phyloP scores from a whole-genome alignment of 1,284 basidiomycete species.

The Sanghuangporus sanghuang region DNA sequence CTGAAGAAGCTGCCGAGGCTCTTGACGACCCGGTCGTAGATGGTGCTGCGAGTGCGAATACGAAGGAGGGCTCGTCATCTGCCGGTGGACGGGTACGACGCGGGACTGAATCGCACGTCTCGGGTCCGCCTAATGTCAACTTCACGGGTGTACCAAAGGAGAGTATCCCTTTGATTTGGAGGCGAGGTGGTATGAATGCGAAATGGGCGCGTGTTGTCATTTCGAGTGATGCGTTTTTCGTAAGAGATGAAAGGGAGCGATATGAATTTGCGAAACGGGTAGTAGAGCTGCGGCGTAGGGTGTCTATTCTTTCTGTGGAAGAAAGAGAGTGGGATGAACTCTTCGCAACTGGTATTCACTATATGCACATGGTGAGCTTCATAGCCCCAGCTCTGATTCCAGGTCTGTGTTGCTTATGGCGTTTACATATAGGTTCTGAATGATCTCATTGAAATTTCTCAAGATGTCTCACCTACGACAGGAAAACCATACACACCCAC shows the following conservation, averaged over 20 bases:
- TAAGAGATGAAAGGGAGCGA: slow-evolving; percentile 73
- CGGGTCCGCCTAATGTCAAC: slow-evolving; percentile 13
- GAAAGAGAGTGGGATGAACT: slow-evolving; percentile 65
- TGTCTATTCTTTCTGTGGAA: slow-evolving; percentile 43
- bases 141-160: slow-evolving; percentile 1
- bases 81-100: slow-evolving; percentile 16
- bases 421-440: slow-evolving; percentile 54
- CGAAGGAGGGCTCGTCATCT: slow-evolving; percentile 11
- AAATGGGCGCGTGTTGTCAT: slow-evolving; percentile 73
- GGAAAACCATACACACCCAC: slow-evolving; percentile 66
- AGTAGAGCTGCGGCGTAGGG: slow-evolving; percentile 64
- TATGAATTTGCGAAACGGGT: slow-evolving; percentile 76
- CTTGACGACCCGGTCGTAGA: not conserved
- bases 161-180: slow-evolving; percentile 53
- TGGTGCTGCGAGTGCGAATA: not conserved
- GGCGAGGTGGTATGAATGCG: slow-evolving; percentile 58
- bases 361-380: slow-evolving; percentile 72
- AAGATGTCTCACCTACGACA: slow-evolving; percentile 68
- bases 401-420: not conserved
- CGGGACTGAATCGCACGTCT: slow-evolving; percentile 18
- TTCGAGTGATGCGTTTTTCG: slow-evolving; percentile 77
- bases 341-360: slow-evolving; percentile 81
- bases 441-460: slow-evolving; percentile 68
- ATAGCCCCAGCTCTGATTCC: not conserved
- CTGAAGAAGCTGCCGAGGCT: slow-evolving; percentile 45